Base-by-base conservation (phyloP, 176 grass and related monocot genomes). In the Raddia distichophylla region DNA sequence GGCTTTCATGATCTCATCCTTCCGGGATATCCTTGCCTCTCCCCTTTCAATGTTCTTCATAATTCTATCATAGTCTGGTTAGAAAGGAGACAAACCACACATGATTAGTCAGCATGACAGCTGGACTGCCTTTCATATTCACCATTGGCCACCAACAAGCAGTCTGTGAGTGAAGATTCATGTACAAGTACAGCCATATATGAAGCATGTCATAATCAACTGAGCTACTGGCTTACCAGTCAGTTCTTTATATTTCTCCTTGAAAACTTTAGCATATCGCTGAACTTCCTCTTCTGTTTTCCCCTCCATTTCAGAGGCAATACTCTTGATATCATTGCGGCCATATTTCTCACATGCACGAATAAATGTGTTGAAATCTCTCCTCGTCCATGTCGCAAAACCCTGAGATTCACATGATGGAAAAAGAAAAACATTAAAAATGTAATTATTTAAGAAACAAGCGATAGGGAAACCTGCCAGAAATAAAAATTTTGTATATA, bases 1-100 rank as follows among this genome's bases (percentile, higher is more conserved):
- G 43, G 96, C 96, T 80, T 76, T 91, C 90, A 93, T 99, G 77
- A 99, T 99, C 76, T 95, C 96, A 86, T 99, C 96, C 69, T 95
- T 99, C 10, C 96, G 84, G 46, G 86, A 89, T 63, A 99, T 99
- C 73, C 96, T 95, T 76, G 91, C 96, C 75, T 99, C 96, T 10
- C 96, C 96, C 69, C 89, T 95, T 88, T 99, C 96, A 74, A 99
- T 99, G 56, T 91, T 99, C 85, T 99, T 99, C 37, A 99, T 93
- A 62, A 99, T 99, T 64, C 93, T 94, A 85, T 99, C 96, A 81
- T 89, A 95, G 84, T 99, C 96, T 99, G 80, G 45, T 81, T 74
- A 77, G 63, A 69, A 48, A 58, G 16, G 7, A 40, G 33, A 72
- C 17, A 68, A 63, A n/a, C 35, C 47, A 80, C 15, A 79, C 16